Evolutionary conservation across 495 filamentous ascomycete species (phyloP).

Genomic region (Xanthoparmelia taractica): DNA sequence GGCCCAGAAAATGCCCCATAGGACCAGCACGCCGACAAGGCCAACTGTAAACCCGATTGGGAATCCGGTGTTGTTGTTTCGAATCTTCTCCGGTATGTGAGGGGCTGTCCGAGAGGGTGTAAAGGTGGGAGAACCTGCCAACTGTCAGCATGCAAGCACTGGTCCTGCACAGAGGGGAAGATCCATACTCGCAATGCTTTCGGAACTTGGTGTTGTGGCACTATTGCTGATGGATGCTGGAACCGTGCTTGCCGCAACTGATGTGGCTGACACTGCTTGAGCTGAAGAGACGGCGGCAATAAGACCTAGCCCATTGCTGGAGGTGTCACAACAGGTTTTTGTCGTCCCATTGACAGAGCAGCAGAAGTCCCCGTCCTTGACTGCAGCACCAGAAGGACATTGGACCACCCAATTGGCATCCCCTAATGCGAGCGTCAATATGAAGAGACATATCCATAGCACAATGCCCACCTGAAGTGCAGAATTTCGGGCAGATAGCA

Average conservation of each 20-base stretch:
- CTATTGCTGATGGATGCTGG: not conserved
- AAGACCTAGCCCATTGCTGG: slow-evolving; percentile 7
- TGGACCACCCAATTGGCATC: slow-evolving; percentile 1
- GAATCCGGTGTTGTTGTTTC: not conserved
- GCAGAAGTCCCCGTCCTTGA: slow-evolving; percentile 7
- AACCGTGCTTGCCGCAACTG: not conserved
- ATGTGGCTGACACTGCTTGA: not conserved
- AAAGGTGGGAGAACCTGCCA: not conserved
- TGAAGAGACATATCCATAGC: not conserved
- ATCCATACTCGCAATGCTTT: not conserved
- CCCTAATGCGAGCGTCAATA: not conserved
- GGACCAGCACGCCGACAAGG: not conserved
- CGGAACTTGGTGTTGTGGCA: not conserved
- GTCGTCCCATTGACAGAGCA: not conserved
- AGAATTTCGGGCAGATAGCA: slow-evolving; percentile 15
- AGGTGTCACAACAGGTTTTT: slow-evolving; percentile 11
- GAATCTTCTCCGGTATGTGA: not conserved
- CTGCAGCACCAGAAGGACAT: slow-evolving; percentile 9
- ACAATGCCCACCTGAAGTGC: slow-evolving; percentile 6
- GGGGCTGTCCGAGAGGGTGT: not conserved
- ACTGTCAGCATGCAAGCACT: not conserved
- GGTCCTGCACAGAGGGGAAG: not conserved
- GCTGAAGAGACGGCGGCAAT: slow-evolving; percentile 6
- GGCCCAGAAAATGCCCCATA: no score
- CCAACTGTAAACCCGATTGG: not conserved